phyloP scores from a whole-genome alignment of 768 basidiomycete genomes.

The Mycena pura region DNA sequence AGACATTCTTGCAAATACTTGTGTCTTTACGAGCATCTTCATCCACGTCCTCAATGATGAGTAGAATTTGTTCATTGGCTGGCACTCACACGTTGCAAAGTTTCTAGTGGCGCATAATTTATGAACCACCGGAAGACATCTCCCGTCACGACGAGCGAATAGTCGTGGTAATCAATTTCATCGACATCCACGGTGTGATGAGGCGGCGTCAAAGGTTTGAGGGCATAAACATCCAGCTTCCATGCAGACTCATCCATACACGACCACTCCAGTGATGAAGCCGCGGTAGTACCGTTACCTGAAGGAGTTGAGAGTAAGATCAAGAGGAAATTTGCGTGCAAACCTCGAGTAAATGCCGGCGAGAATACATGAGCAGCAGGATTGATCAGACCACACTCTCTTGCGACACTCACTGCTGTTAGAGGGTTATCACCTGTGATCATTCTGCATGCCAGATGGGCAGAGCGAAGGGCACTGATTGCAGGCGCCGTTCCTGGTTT shows the following conservation, averaged over 20 bases:
- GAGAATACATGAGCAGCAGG: conserved; percentile 90
- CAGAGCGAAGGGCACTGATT: conserved; percentile 85
- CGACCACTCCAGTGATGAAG: conserved; percentile 84
- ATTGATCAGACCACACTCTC: conserved; percentile 90
- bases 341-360: conserved; percentile 81
- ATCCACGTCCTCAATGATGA: conserved; percentile 1
- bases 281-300: conserved; percentile 61
- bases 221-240: conserved; percentile 87
- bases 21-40: conserved; percentile 96
- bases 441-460: conserved; percentile 95
- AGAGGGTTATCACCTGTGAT: conserved; percentile 98
- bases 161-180: conserved; percentile 83
- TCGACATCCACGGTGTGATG: conserved; percentile 73
- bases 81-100: conserved; percentile 81
- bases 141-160: conserved; percentile 89
- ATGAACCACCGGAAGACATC: conserved; percentile 99
- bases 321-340: conserved; percentile 7
- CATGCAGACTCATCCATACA: conserved; percentile 87
- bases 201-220: conserved; percentile 79
- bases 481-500: conserved; percentile 92
- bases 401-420: conserved; percentile 95
- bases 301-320: neutral
- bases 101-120: conserved; percentile 92
- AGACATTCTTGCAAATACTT: conserved; percentile 98
- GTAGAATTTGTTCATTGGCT: neutral